These are phyloP conservation scores for Dendrobium huoshanense DNA, from an alignment of 106 monocot genomes.

Conservation along the genomic window DNA sequence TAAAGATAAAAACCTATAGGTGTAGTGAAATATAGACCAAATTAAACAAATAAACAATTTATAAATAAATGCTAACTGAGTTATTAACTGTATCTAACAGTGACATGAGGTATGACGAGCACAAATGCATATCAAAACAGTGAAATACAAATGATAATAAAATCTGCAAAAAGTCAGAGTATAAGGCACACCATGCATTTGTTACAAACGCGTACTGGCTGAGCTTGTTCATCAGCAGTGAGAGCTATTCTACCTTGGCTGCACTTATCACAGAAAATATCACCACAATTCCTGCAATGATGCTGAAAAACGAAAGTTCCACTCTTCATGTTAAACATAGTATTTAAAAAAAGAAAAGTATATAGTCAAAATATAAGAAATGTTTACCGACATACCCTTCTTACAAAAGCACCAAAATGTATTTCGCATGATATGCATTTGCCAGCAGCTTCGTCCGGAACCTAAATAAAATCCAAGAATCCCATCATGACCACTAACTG, in stretches of 20 bases:
- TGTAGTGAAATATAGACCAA: too few relatives aligned
- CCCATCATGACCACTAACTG: too few relatives aligned
- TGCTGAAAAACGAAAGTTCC: constrained; percentile 38
- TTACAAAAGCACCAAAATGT: constrained; percentile 75
- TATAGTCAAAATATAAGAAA: neutral
- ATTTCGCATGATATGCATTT: constrained; percentile 76
- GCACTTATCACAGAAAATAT: constrained; percentile 97
- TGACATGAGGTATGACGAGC: neutral
- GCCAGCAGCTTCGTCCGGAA: constrained; percentile 83
- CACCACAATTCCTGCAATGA: constrained; percentile 95
- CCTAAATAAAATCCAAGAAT: constrained; percentile 24
- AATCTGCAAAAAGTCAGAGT: neutral
- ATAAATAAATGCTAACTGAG: neutral
- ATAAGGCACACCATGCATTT: constrained; percentile 59
- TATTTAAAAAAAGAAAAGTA: neutral
- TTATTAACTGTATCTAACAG: neutral
- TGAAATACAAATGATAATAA: too few relatives aligned
- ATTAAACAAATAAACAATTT: neutral
- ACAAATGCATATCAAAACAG: neutral
- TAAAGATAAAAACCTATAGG: too few relatives aligned
- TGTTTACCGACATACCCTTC: constrained; percentile 34
- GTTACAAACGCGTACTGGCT: constrained; percentile 81
- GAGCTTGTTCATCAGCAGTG: constrained; percentile 72
- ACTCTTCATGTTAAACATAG: neutral
- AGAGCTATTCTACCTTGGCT: constrained; percentile 86